These are phyloP conservation scores for Diddensiella santjacobensis DNA, from an alignment of 805 yeast genomes.

Conservation along the genomic window DNA sequence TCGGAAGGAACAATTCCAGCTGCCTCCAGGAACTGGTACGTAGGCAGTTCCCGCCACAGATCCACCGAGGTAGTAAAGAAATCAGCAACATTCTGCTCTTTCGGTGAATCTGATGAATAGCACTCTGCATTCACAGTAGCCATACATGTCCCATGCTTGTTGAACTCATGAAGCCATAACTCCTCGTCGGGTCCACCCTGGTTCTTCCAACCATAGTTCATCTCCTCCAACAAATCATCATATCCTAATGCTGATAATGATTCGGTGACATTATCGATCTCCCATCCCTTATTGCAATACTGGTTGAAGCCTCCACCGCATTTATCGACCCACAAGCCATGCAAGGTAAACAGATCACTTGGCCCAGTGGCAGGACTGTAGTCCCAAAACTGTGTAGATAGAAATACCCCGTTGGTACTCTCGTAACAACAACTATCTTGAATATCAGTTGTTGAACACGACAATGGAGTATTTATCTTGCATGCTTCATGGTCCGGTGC, in stretches of 20 bases:
- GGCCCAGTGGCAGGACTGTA: conserved; percentile 73
- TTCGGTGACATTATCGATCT: conserved; percentile 47
- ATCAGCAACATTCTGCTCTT: conserved; percentile 54
- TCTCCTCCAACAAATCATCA: conserved; percentile 48
- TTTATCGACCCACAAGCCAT: conserved; percentile 86
- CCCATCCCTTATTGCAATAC: conserved; percentile 64
- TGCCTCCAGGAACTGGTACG: conserved; percentile 58
- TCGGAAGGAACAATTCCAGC: conserved; percentile 71
- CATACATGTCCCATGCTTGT: conserved; percentile 93
- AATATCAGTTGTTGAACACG: conserved; percentile 27
- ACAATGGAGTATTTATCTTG: conserved; percentile 33
- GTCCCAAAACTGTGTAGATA: conserved; percentile 94
- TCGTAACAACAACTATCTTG: conserved; percentile 78
- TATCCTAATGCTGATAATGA: conserved; percentile 43
- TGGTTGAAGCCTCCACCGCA: conserved; percentile 81
- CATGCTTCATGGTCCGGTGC: conserved; percentile 30
- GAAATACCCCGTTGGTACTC: conserved; percentile 75
- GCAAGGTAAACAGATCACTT: conserved; percentile 66
- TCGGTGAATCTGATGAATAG: conserved; percentile 39
- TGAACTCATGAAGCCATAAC: conserved; percentile 88
- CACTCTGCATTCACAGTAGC: conserved; percentile 72
- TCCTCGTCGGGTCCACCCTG: conserved; percentile 61
- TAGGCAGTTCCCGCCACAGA: conserved; percentile 57
- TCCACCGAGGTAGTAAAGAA: conserved; percentile 60
- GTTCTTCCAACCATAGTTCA: conserved; percentile 70